Evolutionary conservation across 352 stramenopile genomes (phyloP), one percentile per base, ranked within the genome.

Genomic region (Phytophthora cactorum): DNA sequence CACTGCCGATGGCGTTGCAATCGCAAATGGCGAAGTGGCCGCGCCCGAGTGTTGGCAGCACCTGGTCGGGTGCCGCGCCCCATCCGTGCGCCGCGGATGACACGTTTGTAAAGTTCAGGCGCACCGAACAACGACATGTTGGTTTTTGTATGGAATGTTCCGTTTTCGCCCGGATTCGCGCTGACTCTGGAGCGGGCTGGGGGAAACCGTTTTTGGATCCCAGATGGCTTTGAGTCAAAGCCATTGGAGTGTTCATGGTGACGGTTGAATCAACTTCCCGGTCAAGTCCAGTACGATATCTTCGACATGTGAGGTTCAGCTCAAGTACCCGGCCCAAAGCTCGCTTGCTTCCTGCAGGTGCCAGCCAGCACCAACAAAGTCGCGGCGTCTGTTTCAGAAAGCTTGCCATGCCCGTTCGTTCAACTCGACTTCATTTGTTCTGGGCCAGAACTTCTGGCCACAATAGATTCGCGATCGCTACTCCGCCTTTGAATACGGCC

Each of bases 21-120:
- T 50, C 34, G 63, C 46, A 72, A 76, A 70, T 63, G 63, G 47
- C 43, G 54, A 73, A 69, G 63, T 71, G 55, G 29, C 34, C 17
- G 41, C 29, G 34, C 32, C 32, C 14, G 17, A 25, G 31, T 36
- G 36, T 41, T 58, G 53, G 2, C 29, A 41, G 59, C 39, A 69
- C 59, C 65, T 66, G 60, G 59, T 70, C 53, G 65, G 22, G 60
- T 53, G n/a, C 14, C 7, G 22, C 15, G 54, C n/a, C 56, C n/a
- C 50, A 25, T 7, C 15, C 46, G 53, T 66, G 22, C 22, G 22
- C 22, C 22, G 22, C 22, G 22, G 22, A 22, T 22, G 63, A 56
- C 55, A 61, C 51, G 51, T 52, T 34, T 38, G 61, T 70, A 74
- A 63, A 74, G 49, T 74, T 38, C 43, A 55, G 56, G 61, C 49